These are phyloP conservation scores for Ogataea salicorniae DNA, from an alignment of 805 yeast species.

Conservation along the genomic window DNA sequence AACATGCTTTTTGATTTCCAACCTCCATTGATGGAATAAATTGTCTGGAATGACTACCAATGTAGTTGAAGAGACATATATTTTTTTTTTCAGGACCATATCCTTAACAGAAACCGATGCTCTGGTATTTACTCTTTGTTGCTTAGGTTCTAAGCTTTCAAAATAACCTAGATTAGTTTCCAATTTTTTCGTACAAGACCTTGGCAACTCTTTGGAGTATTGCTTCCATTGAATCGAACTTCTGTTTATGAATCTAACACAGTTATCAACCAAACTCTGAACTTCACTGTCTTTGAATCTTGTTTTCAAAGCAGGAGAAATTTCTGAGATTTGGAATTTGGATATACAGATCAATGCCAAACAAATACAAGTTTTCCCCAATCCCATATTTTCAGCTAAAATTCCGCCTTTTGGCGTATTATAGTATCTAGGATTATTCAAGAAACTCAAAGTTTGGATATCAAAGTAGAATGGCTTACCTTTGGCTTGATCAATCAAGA, in stretches of 20 bases:
- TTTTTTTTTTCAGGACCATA: conserved; percentile 19
- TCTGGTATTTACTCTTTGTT: conserved; percentile 12
- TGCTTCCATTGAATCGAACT: conserved; percentile 57
- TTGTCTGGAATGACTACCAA: conserved; percentile 63
- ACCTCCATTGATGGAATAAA: conserved; percentile 59
- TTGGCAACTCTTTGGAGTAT: conserved; percentile 41
- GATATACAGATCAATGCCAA: conserved; percentile 52
- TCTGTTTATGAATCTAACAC: conserved; percentile 38
- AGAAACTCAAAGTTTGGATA: conserved; percentile 27
- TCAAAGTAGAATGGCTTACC: conserved; percentile 32
- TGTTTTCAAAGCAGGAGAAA: conserved; percentile 31
- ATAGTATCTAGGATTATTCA: conserved; percentile 36
- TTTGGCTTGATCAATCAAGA: background rate
- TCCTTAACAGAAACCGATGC: conserved; percentile 2
- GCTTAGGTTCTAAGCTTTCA: conserved; percentile 17
- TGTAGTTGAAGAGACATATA: conserved; percentile 47
- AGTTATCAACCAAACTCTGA: conserved; percentile 33
- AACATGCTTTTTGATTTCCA: conserved; percentile 55
- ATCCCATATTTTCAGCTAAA: conserved; percentile 64
- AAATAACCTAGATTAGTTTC: conserved; percentile 41
- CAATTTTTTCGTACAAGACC: conserved; percentile 34
- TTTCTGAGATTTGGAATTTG: conserved; percentile 43
- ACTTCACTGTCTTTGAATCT: conserved; percentile 18
- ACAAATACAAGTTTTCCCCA: conserved; percentile 60
- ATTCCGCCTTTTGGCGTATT: conserved; percentile 56